phyloP scores from a whole-genome alignment of 1,139 yeast genomes.

The Pichia norvegensis region DNA sequence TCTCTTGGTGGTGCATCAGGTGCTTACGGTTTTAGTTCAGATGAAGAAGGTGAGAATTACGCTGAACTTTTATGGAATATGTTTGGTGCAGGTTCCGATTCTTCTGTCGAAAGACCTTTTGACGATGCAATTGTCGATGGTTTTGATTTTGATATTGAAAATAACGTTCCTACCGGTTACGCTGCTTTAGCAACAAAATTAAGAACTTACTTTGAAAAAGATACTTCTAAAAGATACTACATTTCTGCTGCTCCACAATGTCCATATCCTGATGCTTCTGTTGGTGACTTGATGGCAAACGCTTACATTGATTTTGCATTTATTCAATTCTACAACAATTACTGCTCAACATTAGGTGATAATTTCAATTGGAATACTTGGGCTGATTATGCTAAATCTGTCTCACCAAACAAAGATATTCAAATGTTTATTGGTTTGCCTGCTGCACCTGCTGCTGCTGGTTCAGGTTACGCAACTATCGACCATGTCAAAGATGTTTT shows the following conservation, averaged over 20 bases:
- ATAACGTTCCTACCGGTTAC: slow-evolving; percentile 44
- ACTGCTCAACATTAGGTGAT: slow-evolving; percentile 49
- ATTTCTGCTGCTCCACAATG: slow-evolving; percentile 96
- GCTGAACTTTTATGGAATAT: slow-evolving; percentile 77
- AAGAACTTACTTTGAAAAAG: slow-evolving; percentile 48
- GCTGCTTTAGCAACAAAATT: slow-evolving; percentile 55
- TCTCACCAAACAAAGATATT: slow-evolving; percentile 61
- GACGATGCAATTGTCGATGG: slow-evolving; percentile 62
- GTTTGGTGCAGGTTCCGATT: slow-evolving; percentile 83
- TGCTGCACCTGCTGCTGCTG: slow-evolving; percentile 39
- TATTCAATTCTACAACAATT: slow-evolving; percentile 89
- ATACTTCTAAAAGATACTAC: slow-evolving; percentile 56
- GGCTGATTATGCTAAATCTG: slow-evolving; percentile 55
- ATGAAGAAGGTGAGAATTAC: slow-evolving; percentile 54
- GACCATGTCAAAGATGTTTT: slow-evolving; percentile 33
- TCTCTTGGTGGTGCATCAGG: slow-evolving; percentile 90
- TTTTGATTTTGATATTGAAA: slow-evolving; percentile 66
- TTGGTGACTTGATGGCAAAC: slow-evolving; percentile 56
- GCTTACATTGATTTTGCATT: slow-evolving; percentile 77
- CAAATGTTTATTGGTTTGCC: slow-evolving; percentile 51
- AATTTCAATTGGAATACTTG: slow-evolving; percentile 81
- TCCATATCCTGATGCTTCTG: slow-evolving; percentile 81
- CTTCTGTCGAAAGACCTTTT: slow-evolving; percentile 61
- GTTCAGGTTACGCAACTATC: slow-evolving; percentile 51
- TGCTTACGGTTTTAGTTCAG: slow-evolving; percentile 61